Conservation (phyloP, 345 rosid genomes). For the Citrus australasica region DNA sequence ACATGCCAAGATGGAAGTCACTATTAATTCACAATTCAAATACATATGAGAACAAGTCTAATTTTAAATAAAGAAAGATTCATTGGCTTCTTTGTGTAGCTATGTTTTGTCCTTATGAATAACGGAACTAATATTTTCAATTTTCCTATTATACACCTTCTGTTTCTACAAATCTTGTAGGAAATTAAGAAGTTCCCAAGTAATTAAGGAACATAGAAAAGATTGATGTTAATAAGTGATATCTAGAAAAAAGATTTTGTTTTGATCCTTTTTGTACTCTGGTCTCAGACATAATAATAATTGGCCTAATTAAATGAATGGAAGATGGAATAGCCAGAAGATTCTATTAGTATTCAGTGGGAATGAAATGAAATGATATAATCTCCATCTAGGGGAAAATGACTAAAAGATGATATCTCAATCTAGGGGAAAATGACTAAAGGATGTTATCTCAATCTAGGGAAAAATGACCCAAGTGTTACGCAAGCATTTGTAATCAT, state of each 20-base stretch:
- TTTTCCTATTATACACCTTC: not conserved
- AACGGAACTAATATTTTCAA: not conserved
- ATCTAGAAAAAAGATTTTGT: not conserved
- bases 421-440: too few relatives aligned
- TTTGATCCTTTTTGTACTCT: not conserved
- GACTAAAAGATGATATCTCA: too few relatives aligned
- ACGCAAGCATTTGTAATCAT: not conserved
- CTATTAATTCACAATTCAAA: not conserved
- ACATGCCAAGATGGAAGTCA: conserved; percentile 9
- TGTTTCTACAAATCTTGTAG: not conserved
- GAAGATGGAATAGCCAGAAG: too few relatives aligned
- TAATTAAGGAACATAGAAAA: not conserved
- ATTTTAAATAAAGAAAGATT: not conserved
- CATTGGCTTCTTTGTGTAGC: not conserved
- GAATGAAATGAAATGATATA: not conserved
- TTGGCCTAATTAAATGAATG: not conserved
- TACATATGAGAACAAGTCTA: not conserved
- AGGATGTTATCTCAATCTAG: not conserved
- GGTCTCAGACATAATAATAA: not conserved
- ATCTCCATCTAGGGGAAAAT: too few relatives aligned
- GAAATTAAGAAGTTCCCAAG: not conserved
- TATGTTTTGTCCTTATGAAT: not conserved
- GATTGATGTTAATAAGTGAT: not conserved
- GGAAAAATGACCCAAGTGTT: not conserved
- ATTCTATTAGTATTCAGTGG: too few relatives aligned